Evolutionary conservation across 306 rosid species (phyloP).

Genomic region (Dicorynia guianensis): DNA sequence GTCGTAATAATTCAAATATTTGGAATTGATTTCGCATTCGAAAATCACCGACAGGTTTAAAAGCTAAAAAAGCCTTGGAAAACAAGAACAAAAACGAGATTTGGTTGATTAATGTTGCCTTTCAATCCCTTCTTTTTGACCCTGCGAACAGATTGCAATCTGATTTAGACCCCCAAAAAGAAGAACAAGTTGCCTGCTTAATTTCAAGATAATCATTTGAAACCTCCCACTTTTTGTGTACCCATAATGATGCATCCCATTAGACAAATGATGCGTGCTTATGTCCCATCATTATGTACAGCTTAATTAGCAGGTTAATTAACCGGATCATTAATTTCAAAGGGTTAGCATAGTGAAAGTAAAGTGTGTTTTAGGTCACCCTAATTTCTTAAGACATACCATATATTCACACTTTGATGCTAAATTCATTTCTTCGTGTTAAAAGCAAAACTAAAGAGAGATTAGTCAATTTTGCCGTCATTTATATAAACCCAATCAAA

Average conservation of each 20-base stretch:
- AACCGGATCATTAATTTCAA: no score
- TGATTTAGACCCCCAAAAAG: background rate
- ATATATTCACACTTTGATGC: no score
- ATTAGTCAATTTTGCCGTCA: background rate
- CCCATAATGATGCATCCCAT: slow-evolving; percentile 23
- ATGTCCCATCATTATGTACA: background rate
- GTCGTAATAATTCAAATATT: slow-evolving; percentile 19
- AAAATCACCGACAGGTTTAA: background rate
- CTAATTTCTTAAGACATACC: no score
- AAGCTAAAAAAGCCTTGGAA: background rate
- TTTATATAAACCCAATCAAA: background rate
- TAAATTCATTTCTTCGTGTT: no score
- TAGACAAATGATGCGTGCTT: slow-evolving; percentile 12
- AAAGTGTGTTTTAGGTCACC: no score
- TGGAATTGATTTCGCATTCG: background rate
- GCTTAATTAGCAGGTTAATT: no score
- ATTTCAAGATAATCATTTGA: slow-evolving; percentile 26
- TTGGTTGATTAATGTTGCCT: background rate
- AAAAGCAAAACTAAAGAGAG: no score
- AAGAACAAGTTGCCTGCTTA: background rate
- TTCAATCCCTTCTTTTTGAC: slow-evolving; percentile 17
- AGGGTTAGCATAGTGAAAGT: no score
- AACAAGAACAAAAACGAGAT: background rate
- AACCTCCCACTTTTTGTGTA: background rate
- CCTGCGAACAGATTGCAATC: slow-evolving; percentile 12